These are phyloP conservation scores for Candida andamanensis DNA, from an alignment of 805 yeast genomes.

Conservation along the genomic window DNA sequence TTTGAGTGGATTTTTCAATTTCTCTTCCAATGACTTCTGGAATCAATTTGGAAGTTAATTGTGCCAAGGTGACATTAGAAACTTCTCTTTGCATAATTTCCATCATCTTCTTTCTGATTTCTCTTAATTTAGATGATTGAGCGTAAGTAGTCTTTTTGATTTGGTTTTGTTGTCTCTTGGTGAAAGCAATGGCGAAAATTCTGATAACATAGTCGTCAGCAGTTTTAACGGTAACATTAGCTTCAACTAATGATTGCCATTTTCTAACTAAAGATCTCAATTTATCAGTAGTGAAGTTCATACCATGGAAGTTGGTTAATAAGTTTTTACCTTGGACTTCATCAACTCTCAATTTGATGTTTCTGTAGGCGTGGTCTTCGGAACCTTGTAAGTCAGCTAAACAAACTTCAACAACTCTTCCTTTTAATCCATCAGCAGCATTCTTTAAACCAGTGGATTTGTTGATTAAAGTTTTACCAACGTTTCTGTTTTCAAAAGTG, in stretches of 20 bases:
- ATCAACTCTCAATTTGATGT: slow-evolving; percentile 95
- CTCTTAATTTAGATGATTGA: slow-evolving; percentile 95
- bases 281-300: slow-evolving; percentile 97
- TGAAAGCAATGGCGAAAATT: slow-evolving; percentile 96
- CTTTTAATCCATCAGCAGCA: slow-evolving; percentile 97
- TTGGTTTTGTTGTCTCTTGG: slow-evolving; percentile 96
- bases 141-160: slow-evolving; percentile 97
- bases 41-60: slow-evolving; percentile 93
- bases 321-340: slow-evolving; percentile 99
- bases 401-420: slow-evolving; percentile 93
- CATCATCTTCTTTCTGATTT: slow-evolving; percentile 92
- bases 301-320: slow-evolving; percentile 98
- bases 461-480: slow-evolving; percentile 98
- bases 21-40: slow-evolving; percentile 99
- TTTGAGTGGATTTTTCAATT: slow-evolving; percentile 92
- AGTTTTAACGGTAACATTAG: slow-evolving; percentile 97
- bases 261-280: slow-evolving; percentile 96
- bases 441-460: slow-evolving; percentile 96
- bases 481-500: slow-evolving; percentile 96
- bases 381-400: slow-evolving; percentile 98
- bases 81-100: slow-evolving; percentile 97
- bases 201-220: slow-evolving; percentile 96
- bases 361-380: slow-evolving; percentile 98
- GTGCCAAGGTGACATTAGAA: slow-evolving; percentile 89
- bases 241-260: slow-evolving; percentile 98